These are phyloP conservation scores for Pseudogymnoascus pannorum DNA, from an alignment of 2,329 filamentous ascomycete species.

Conservation along the genomic window DNA sequence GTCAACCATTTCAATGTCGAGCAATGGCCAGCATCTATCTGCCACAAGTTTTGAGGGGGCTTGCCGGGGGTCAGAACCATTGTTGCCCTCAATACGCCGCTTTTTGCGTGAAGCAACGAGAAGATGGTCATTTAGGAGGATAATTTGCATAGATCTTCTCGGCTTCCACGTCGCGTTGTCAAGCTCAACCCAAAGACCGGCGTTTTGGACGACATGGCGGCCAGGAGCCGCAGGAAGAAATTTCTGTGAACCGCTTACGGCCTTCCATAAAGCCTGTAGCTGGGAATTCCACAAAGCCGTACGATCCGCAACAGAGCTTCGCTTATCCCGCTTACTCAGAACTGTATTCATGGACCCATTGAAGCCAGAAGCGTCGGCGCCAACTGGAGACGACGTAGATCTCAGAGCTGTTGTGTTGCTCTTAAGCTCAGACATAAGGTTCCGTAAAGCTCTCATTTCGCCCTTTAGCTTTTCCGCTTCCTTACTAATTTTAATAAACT, in stretches of 20 bases:
- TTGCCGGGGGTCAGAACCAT: slow-evolving; percentile 38
- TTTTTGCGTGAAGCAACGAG: slow-evolving; percentile 89
- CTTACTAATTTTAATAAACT: slow-evolving; percentile 99
- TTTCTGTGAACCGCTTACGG: slow-evolving; percentile 95
- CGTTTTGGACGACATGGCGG: slow-evolving; percentile 91
- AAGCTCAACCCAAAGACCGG: slow-evolving; percentile 87
- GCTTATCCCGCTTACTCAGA: slow-evolving; percentile 66
- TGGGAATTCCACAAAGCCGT: slow-evolving; percentile 62
- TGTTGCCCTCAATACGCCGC: slow-evolving; percentile 66
- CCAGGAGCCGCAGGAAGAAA: slow-evolving; percentile 85
- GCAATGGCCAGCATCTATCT: slow-evolving; percentile 86
- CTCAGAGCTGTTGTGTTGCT: slow-evolving; percentile 62
- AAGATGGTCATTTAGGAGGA: slow-evolving; percentile 89
- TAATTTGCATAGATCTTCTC: slow-evolving; percentile 78
- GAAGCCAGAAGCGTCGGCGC: slow-evolving; percentile 40
- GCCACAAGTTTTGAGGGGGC: slow-evolving; percentile 72
- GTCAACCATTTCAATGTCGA: slow-evolving; percentile 89
- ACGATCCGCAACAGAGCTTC: slow-evolving; percentile 75
- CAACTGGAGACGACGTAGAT: slow-evolving; percentile 47
- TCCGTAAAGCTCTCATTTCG: slow-evolving; percentile 86
- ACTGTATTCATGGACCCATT: slow-evolving; percentile 46
- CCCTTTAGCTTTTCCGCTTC: slow-evolving; percentile 96
- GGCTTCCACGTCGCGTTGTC: slow-evolving; percentile 98
- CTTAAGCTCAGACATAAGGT: slow-evolving; percentile 88
- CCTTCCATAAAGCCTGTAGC: slow-evolving; percentile 83